A percentile compares a stretch with the other conserved stretches of the same genome.
phyloP scores from a whole-genome alignment of 352 stramenopile species.

The Plasmopara viticola region DNA sequence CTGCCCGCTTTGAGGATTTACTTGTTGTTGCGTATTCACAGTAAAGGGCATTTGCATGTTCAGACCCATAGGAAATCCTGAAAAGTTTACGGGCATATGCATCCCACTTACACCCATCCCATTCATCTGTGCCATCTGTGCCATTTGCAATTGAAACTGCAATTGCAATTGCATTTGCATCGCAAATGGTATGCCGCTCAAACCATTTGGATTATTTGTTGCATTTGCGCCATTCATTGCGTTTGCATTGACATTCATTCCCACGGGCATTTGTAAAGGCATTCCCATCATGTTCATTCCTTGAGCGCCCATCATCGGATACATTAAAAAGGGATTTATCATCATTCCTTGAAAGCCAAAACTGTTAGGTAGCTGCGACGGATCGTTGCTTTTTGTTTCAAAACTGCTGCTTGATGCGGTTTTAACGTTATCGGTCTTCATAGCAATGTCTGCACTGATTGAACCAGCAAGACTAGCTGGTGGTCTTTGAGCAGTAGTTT shows the following conservation, averaged over 20 bases:
- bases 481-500: slow-evolving; percentile 1
- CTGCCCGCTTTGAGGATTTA: slow-evolving; percentile 27
- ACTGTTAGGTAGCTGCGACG: slow-evolving; percentile 17
- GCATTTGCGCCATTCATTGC: slow-evolving; percentile 6
- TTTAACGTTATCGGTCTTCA: slow-evolving; percentile 6
- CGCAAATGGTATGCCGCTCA: slow-evolving; percentile 22
- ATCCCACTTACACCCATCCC: slow-evolving; percentile 37
- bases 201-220: slow-evolving; percentile 5
- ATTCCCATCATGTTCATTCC: slow-evolving; percentile 44
- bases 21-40: slow-evolving; percentile 26
- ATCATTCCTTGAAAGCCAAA: slow-evolving; percentile 49
- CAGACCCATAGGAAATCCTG: slow-evolving; percentile 36
- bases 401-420: slow-evolving; percentile 6
- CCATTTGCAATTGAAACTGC: slow-evolving; percentile 34
- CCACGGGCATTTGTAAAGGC: slow-evolving; percentile 48
- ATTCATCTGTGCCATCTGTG: slow-evolving; percentile 43
- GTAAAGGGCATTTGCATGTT: slow-evolving; percentile 47
- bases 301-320: slow-evolving; percentile 61
- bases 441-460: slow-evolving; percentile 1
- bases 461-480: neutral
- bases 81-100: slow-evolving; percentile 44
- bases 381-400: slow-evolving; percentile 10
- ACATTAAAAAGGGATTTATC: slow-evolving; percentile 83
- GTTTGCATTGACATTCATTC: slow-evolving; percentile 14
- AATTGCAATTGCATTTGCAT: slow-evolving; percentile 37